Base-by-base conservation (phyloP, 352 stramenopile genomes). In the Globisporangium recalcitrans region DNA sequence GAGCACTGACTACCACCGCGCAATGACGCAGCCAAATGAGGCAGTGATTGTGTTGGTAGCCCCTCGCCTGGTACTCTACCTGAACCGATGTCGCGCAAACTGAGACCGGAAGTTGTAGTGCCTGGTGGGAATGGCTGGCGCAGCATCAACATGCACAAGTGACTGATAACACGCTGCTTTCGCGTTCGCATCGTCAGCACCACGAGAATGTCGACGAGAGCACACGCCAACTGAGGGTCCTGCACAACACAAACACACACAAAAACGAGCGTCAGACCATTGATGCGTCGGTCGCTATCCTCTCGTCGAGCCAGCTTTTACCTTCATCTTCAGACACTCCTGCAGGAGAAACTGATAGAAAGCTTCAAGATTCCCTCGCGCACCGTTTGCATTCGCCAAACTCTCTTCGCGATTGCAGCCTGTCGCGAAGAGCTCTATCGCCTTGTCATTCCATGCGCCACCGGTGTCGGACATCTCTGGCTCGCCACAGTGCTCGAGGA, bases 141-240 rank as follows among this genome's bases (percentile, higher is more conserved):
- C n/a, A 92, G 58, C 42, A 92, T 34, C 24, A 78, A 69, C 14
- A 87, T 60, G 46, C 78, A 87, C 27, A 92, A 59, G 22, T 79
- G 75, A 24, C 78, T 76, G 24, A 90, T 24, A 10, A 78, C 52
- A 11, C 27, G 21, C 32, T 75, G 70, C 59, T 79, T 78, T 16
- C 71, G 73, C 3, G 76, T 88, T 21, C 77, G 63, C n/a, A 64
- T 21, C 13, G 78, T 76, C 6, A 92, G 59, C 1, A 62, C 44
- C 3, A 71, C 67, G 7, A 90, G 31, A 16, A 72, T 60, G 58
- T 85, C 70, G 29, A 76, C 71, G 11, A 79, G 48, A 29, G 73
- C 38, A 47, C 75, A 87, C 40, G 68, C 69, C 36, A 90, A 63
- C 16, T 72, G 76, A 46, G 74, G 63, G 38, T 88, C 71, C 83